phyloP scores from a whole-genome alignment of 1,284 basidiomycete species.

The Mixia osmundae region DNA sequence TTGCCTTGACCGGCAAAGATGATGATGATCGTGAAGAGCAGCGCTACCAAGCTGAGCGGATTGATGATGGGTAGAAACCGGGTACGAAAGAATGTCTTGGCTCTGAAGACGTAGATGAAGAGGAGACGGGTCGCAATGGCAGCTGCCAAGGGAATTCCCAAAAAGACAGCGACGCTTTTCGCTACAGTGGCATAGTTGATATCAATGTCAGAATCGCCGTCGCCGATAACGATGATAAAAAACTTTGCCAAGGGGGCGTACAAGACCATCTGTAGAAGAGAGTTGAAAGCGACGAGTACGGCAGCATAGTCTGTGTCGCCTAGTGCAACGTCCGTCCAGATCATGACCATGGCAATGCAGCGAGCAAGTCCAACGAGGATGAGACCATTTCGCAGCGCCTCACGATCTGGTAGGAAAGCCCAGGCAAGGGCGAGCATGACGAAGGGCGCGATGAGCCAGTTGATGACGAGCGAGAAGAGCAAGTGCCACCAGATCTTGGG shows the following conservation, averaged over 20 bases:
- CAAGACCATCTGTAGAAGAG: constrained; percentile 24
- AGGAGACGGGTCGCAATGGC: constrained; percentile 45
- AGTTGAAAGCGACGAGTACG: constrained; percentile 33
- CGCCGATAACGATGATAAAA: constrained; percentile 45
- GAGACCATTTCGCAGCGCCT: constrained; percentile 25
- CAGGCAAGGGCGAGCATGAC: constrained; percentile 63
- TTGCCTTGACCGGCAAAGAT: constrained; percentile 45
- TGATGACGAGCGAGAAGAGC: constrained; percentile 42
- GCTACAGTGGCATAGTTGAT: background rate
- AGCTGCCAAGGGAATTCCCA: constrained; percentile 42
- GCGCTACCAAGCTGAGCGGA: constrained; percentile 43
- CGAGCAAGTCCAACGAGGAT: constrained; percentile 37
- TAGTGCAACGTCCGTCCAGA: constrained; percentile 56
- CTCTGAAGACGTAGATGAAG: constrained; percentile 27
- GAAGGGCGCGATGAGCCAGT: constrained; percentile 43
- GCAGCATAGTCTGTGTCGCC: constrained; percentile 52
- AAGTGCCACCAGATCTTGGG: constrained; percentile 44
- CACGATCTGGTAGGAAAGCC: constrained; percentile 50
- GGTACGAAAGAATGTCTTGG: constrained; percentile 29
- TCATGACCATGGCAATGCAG: constrained; percentile 24
- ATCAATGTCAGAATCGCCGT: constrained; percentile 11
- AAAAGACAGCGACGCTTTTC: constrained; percentile 26
- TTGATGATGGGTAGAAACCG: constrained; percentile 44
- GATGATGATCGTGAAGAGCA: constrained; percentile 44
- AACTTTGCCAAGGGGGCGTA: constrained; percentile 40